A percentile compares a stretch with the other conserved stretches of the same genome.
These are phyloP conservation scores for Entamoeba nuttalli DNA, from an alignment of 208 protist species.

Conservation along the genomic window DNA sequence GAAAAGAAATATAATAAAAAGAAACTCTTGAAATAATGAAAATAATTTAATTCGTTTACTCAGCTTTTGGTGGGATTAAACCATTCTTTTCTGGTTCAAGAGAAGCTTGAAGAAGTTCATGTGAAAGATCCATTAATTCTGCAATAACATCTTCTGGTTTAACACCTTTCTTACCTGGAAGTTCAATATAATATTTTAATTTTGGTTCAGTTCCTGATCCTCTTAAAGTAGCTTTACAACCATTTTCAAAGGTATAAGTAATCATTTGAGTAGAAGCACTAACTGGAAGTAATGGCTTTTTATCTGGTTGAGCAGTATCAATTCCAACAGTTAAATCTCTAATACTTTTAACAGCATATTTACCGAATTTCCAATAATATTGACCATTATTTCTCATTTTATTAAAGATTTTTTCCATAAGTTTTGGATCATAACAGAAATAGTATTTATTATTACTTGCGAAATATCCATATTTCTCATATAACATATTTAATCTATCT, in stretches of 20 bases:
- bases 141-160: background rate
- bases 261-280: conserved; percentile 59
- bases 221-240: conserved; percentile 64
- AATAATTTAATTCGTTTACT: background rate
- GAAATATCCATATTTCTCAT: conserved; percentile 23
- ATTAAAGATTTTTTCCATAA: conserved; percentile 59
- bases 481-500: background rate
- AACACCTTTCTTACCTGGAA: background rate
- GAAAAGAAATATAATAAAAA: too few relatives aligned
- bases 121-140: background rate
- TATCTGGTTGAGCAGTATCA: conserved; percentile 17
- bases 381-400: conserved; percentile 39
- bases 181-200: conserved; percentile 72
- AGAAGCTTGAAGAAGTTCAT: background rate
- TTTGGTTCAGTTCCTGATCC: conserved; percentile 90
- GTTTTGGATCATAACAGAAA: conserved; percentile 55
- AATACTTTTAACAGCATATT: background rate
- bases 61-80: background rate
- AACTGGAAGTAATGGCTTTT: background rate
- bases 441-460: conserved; percentile 69
- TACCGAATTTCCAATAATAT: background rate
- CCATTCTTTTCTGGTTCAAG: background rate
- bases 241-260: conserved; percentile 76
- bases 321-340: conserved; percentile 28
- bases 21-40: too few relatives aligned